Percentiles rank a stretch among this genome's conserved stretches.
Evolutionary conservation across 2,329 filamentous ascomycete genomes (phyloP).

Genomic region (Microcera coccophila): DNA sequence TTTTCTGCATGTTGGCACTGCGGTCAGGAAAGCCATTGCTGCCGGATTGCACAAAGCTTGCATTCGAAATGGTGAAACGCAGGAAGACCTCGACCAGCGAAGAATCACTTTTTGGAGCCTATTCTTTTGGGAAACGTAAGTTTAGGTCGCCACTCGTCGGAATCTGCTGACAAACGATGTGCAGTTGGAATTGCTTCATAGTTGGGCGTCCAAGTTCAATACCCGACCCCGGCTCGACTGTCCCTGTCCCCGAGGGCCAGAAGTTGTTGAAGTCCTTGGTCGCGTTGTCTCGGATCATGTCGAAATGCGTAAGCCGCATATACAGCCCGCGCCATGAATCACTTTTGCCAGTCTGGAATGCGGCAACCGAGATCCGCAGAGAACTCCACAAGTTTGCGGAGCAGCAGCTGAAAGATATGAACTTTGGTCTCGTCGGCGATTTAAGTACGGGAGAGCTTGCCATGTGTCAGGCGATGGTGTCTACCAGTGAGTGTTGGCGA

Average conservation of each 20-base stretch:
- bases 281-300: constrained; percentile 36
- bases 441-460: constrained; percentile 36
- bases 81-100: constrained; percentile 35
- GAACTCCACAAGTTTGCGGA: constrained; percentile 30
- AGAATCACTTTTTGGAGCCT: constrained; percentile 34
- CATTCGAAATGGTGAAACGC: constrained; percentile 25
- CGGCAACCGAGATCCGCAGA: constrained; percentile 29
- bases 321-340: constrained; percentile 39
- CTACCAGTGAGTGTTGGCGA: constrained; percentile 31
- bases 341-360: constrained; percentile 30
- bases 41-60: constrained; percentile 42
- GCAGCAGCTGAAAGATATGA: constrained; percentile 28
- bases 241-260: constrained; percentile 35
- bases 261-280: constrained; percentile 35
- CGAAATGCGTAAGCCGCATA: constrained; percentile 39
- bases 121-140: constrained; percentile 42
- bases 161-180: too few relatives aligned
- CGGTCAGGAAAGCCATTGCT: constrained; percentile 40
- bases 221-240: constrained; percentile 33
- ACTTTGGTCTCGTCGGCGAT: constrained; percentile 33
- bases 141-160: not conserved
- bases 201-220: constrained; percentile 40
- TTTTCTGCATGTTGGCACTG: constrained; percentile 39
- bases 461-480: constrained; percentile 38
- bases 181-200: constrained; percentile 44